These are phyloP conservation scores for Pyracantha coccinea DNA, from an alignment of 331 rosid species.

Conservation along the genomic window DNA sequence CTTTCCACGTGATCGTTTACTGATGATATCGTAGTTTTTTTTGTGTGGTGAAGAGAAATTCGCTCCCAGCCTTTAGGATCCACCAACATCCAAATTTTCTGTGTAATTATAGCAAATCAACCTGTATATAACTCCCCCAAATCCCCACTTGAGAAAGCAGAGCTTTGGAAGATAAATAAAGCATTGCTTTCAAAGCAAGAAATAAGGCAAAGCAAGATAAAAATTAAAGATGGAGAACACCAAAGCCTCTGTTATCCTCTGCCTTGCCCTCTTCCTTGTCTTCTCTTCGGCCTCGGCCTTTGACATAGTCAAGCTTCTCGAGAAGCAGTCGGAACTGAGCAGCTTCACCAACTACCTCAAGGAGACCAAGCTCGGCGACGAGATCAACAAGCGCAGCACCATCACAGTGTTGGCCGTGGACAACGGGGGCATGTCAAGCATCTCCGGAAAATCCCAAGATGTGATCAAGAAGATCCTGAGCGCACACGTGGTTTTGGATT, in stretches of 20 bases:
- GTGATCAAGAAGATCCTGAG: conserved; percentile 33
- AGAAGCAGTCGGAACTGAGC: conserved; percentile 18
- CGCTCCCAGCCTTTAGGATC: too few relatives aligned
- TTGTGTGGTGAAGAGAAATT: too few relatives aligned
- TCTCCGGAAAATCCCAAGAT: conserved; percentile 29
- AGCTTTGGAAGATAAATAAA: conserved; percentile 12
- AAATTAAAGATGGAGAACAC: conserved; percentile 23
- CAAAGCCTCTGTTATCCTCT: conserved; percentile 32
- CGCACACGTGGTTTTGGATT: conserved; percentile 39
- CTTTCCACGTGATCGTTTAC: too few relatives aligned
- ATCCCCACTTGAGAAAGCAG: conserved; percentile 3
- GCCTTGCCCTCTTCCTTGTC: conserved; percentile 18
- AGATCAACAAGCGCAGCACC: conserved; percentile 44
- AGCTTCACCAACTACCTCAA: conserved; percentile 31
- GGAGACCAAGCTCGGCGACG: conserved; percentile 39
- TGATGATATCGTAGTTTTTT: too few relatives aligned
- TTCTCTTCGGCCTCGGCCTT: conserved; percentile 26
- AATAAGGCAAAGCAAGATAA: background rate
- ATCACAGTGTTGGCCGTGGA: conserved; percentile 49
- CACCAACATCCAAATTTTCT: background rate
- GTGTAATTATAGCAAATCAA: background rate
- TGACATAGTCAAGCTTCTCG: conserved; percentile 34
- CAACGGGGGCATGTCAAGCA: conserved; percentile 10
- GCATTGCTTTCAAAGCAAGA: background rate
- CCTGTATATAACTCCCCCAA: background rate